phyloP scores from a whole-genome alignment of 2,329 filamentous ascomycete genomes.

The Talaromyces sp. region DNA sequence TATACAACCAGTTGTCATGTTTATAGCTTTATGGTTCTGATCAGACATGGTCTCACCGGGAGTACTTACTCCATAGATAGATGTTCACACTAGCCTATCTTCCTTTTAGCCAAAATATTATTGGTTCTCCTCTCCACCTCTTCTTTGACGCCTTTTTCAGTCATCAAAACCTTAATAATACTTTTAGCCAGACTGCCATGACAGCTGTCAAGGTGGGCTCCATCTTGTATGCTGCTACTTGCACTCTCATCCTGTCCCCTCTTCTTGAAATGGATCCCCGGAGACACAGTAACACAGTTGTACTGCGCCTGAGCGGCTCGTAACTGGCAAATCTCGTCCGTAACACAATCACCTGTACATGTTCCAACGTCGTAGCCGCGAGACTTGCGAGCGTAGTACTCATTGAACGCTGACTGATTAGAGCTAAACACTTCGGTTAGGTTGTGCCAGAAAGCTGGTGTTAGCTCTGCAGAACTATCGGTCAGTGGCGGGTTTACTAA shows the following conservation, averaged over 20 bases:
- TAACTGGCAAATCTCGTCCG: slow-evolving; percentile 46
- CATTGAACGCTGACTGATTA: slow-evolving; percentile 40
- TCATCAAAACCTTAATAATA: neutral
- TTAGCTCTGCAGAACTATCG: slow-evolving; percentile 41
- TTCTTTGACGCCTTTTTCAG: neutral
- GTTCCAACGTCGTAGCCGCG: slow-evolving; percentile 39
- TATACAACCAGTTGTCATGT: too few relatives aligned
- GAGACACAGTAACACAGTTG: slow-evolving; percentile 44
- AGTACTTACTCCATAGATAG: neutral
- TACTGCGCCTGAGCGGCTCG: slow-evolving; percentile 48
- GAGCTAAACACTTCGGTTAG: slow-evolving; percentile 47
- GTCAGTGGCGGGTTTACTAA: slow-evolving; percentile 39
- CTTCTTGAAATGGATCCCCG: slow-evolving; percentile 34
- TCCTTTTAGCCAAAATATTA: neutral
- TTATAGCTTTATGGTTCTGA: too few relatives aligned
- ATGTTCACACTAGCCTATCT: neutral
- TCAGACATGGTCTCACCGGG: too few relatives aligned
- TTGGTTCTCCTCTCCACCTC: neutral
- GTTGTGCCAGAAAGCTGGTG: slow-evolving; percentile 54
- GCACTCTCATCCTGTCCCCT: neutral
- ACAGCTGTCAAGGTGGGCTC: neutral
- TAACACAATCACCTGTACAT: slow-evolving; percentile 41
- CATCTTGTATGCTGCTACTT: neutral
- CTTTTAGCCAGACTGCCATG: neutral
- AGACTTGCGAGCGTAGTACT: slow-evolving; percentile 44